phyloP scores from a whole-genome alignment of 352 stramenopile species.

The Pythium folliculosum region DNA sequence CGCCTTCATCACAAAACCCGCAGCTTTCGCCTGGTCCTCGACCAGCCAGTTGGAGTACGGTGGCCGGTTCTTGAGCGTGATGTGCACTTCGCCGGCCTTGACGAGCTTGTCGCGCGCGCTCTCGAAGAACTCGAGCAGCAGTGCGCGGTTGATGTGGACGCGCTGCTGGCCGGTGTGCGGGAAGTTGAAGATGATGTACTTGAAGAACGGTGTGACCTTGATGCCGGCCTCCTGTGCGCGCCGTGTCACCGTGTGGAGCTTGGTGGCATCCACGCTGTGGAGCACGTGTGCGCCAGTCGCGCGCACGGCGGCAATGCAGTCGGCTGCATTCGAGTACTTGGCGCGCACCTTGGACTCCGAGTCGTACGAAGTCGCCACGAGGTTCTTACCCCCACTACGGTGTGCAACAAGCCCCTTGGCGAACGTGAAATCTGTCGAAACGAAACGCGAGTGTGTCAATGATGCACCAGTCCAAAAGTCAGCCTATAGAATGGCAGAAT shows the following conservation, averaged over 20 bases:
- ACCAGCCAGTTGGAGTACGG: slow-evolving; percentile 90
- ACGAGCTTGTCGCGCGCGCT: slow-evolving; percentile 67
- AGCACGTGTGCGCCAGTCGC: slow-evolving; percentile 45
- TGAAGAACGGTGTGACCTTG: slow-evolving; percentile 57
- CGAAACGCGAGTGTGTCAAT: neutral
- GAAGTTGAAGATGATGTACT: slow-evolving; percentile 91
- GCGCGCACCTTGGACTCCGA: slow-evolving; percentile 55
- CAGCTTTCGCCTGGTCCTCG: slow-evolving; percentile 75
- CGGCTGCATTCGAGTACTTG: slow-evolving; percentile 80
- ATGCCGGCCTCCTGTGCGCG: slow-evolving; percentile 7
- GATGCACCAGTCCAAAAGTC: too few relatives aligned
- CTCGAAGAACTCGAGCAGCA: slow-evolving; percentile 86
- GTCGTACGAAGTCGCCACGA: slow-evolving; percentile 83
- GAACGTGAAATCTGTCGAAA: slow-evolving; percentile 74
- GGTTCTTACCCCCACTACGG: slow-evolving; percentile 47
- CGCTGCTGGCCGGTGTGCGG: slow-evolving; percentile 86
- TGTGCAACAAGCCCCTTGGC: slow-evolving; percentile 67
- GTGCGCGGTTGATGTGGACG: slow-evolving; percentile 83
- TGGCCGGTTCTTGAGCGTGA: slow-evolving; percentile 84
- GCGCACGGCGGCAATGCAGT: slow-evolving; percentile 63
- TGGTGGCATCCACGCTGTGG: slow-evolving; percentile 83
- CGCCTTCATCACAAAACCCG: slow-evolving; percentile 79
- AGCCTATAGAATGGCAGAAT: too few relatives aligned
- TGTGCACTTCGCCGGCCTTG: slow-evolving; percentile 66
- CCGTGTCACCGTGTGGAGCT: slow-evolving; percentile 56